phyloP scores from a whole-genome alignment of 2,329 filamentous ascomycete genomes.

The Colletotrichum horii region DNA sequence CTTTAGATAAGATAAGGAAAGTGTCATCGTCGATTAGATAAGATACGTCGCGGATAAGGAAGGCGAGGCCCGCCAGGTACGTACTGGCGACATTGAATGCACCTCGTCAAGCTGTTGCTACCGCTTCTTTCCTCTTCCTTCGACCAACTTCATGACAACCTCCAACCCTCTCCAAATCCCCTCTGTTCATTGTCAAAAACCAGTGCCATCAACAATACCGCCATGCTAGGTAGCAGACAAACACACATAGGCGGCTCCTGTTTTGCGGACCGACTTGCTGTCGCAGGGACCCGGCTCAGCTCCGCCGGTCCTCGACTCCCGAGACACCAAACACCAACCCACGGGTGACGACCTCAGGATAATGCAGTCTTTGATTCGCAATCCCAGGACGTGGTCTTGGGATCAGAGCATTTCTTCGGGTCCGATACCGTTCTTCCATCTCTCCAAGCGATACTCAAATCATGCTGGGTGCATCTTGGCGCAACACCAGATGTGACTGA shows the following conservation, averaged over 20 bases:
- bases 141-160: not conserved
- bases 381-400: conserved; percentile 15
- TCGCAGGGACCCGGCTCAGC: conserved; percentile 2
- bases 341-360: conserved; percentile 9
- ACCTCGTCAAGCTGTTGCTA: not conserved
- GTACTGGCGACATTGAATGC: not conserved
- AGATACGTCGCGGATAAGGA: not conserved
- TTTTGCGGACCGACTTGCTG: not conserved
- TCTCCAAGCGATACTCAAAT: not conserved
- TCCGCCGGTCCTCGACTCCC: conserved; percentile 4
- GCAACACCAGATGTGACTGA: not conserved
- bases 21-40: not conserved
- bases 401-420: not conserved
- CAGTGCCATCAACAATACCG: not conserved
- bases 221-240: not conserved
- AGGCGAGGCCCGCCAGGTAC: not conserved
- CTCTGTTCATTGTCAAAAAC: not conserved
- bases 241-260: not conserved
- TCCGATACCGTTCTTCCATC: conserved; percentile 2
- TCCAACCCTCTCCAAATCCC: not conserved
- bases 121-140: not conserved
- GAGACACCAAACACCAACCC: conserved; percentile 18
- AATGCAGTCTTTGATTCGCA: conserved; percentile 12
- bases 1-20: not conserved
- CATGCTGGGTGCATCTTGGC: not conserved